These are phyloP conservation scores for Paraphaeosphaeria minitans DNA, from an alignment of 2,329 filamentous ascomycete species.

Conservation along the genomic window DNA sequence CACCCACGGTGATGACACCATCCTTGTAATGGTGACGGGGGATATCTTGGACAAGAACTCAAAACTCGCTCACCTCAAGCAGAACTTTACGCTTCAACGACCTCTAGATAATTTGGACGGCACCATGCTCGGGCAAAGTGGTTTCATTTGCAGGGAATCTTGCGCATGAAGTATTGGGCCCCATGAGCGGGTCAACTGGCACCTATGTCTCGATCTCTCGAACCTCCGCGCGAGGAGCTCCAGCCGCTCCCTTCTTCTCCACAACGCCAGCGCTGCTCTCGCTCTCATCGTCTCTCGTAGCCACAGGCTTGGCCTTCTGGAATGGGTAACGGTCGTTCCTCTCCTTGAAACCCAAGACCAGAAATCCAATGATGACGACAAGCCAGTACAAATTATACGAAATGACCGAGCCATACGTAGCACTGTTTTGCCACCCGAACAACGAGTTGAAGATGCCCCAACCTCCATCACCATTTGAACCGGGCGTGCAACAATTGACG, in stretches of 20 bases:
- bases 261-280: slow-evolving; percentile 1
- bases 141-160: too few species aligned
- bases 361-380: slow-evolving; percentile 67
- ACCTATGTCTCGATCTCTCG: not conserved
- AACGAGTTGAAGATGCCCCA: slow-evolving; percentile 90
- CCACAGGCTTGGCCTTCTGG: not conserved
- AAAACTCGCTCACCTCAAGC: too few species aligned
- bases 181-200: too few species aligned
- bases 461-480: slow-evolving; percentile 72
- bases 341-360: slow-evolving; percentile 71
- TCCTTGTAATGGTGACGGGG: too few species aligned
- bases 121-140: too few species aligned
- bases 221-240: not conserved
- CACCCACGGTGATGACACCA: too few species aligned
- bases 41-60: too few species aligned
- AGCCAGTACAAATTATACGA: slow-evolving; percentile 91
- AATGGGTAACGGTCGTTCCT: slow-evolving; percentile 37
- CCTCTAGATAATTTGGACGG: too few species aligned
- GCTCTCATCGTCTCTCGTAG: not conserved
- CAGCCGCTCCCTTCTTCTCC: not conserved
- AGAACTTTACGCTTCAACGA: too few species aligned
- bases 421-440: slow-evolving; percentile 86
- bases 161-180: too few species aligned
- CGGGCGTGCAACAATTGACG: slow-evolving; percentile 81
- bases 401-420: slow-evolving; percentile 84